Conservation (phyloP, 306 rosid genomes). For the Pachyrhizus erosus region DNA sequence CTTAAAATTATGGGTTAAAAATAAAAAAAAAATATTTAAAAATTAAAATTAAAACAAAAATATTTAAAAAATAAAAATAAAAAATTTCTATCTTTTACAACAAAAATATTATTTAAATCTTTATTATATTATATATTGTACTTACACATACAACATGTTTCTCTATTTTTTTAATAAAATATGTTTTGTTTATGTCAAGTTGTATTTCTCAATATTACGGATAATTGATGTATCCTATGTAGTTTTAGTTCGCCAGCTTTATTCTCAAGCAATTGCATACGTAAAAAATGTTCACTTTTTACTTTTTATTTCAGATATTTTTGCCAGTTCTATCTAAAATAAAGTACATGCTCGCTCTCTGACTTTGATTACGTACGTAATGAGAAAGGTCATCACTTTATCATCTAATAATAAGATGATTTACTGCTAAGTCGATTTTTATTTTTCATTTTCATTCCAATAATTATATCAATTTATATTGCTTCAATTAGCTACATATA, state of each 20-base stretch:
- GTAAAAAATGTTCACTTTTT: background rate
- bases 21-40: too few species aligned
- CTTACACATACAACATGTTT: background rate
- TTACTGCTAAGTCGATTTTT: background rate
- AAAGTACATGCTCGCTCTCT: background rate
- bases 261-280: background rate
- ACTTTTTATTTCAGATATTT: slow-evolving; percentile 16
- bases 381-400: background rate
- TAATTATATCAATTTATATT: background rate
- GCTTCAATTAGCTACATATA: background rate
- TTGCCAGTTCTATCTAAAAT: background rate
- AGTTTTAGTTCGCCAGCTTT: background rate
- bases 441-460: background rate
- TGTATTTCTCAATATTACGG: background rate
- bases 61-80: too few species aligned
- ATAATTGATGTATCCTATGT: background rate
- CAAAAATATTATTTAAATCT: too few species aligned
- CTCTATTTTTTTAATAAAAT: background rate
- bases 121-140: too few species aligned
- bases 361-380: slow-evolving; percentile 15
- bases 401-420: background rate
- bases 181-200: background rate
- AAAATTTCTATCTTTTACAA: too few species aligned
- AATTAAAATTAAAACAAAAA: too few species aligned
- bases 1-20: too few species aligned